Evolutionary conservation across 768 basidiomycete species (phyloP), one percentile per base, ranked within the genome.

Genomic region (Boletellus ananas): DNA sequence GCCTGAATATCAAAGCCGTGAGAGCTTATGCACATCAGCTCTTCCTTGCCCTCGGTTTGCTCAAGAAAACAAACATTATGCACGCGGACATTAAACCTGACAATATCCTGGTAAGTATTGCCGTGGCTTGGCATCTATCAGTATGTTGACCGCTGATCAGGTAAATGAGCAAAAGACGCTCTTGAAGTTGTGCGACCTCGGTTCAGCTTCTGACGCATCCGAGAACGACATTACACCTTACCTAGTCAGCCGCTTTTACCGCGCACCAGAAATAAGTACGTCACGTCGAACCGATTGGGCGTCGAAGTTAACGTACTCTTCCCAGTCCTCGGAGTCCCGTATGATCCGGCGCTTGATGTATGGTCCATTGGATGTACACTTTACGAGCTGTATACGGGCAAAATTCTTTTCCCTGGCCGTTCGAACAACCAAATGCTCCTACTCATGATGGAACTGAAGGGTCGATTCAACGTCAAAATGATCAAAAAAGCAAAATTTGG

Each of bases 31-130:
- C 96, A 27, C 91, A 95, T 58, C 96, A 99, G 64, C 83, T 99
- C 45, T 94, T 98, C 71, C 78, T 97, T 45, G 80, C 91, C 16
- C 68, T 98, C 55, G 81, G 87, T 57, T 74, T 94, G 47, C 74
- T 98, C 63, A 81, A 83, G 57, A 97, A 97, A 71, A 79, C 84
- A 51, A 92, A 89, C 57, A 83, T 98, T 51, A 96, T 97, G 82
- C 96, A 99, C 61, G 96, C 96, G 7, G 96, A 99, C 64, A 90
- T 99, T 66, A 98, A 98, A 69, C 96, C 96, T 17, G 96, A 98
- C 67, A 98, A 98, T 65, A 95, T 99, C 37, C 68, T 98, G 61
- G 94, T 94, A 55, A 29, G 85, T 78, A 33, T 41, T 16, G n/a
- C 50, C 27, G 10, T 46, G 18, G 3, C 34, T 51, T 57, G 40